phyloP scores from a whole-genome alignment of 176 grass and related monocot genomes.

The Carex cristatella region DNA sequence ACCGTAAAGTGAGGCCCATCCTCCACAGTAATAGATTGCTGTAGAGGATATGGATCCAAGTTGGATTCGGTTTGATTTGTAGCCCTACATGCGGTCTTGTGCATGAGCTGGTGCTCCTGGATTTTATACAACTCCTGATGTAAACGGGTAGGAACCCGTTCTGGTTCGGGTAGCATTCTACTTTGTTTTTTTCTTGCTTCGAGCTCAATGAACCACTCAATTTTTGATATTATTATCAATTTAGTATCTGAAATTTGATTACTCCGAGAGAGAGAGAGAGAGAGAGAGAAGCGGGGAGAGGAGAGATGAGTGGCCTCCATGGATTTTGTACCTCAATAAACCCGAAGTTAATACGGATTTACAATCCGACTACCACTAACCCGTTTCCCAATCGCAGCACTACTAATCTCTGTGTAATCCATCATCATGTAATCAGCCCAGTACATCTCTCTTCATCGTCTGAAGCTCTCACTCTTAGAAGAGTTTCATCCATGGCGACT shows the following conservation, averaged over 20 bases:
- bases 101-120: background rate
- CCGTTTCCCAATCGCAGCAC: background rate
- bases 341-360: background rate
- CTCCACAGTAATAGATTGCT: too few species aligned
- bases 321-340: slow-evolving; percentile 5
- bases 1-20: too few species aligned
- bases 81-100: too few species aligned
- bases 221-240: background rate
- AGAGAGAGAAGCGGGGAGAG: background rate
- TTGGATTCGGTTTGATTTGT: too few species aligned
- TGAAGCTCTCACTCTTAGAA: background rate
- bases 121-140: background rate
- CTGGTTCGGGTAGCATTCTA: background rate
- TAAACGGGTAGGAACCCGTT: slow-evolving; percentile 4
- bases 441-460: background rate
- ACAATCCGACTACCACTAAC: slow-evolving; percentile 3
- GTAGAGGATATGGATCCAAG: too few species aligned
- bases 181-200: background rate
- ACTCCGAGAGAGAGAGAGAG: too few species aligned
- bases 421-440: background rate
- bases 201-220: slow-evolving; percentile 21
- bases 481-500: slow-evolving; percentile 22
- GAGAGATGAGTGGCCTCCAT: slow-evolving; percentile 19
- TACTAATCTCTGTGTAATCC: background rate
- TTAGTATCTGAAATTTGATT: too few species aligned